A percentile compares a stretch with the other conserved stretches of the same genome.
These are phyloP conservation scores for Talaromyces sp. DNA, from an alignment of 2,329 filamentous ascomycete species.

Conservation along the genomic window DNA sequence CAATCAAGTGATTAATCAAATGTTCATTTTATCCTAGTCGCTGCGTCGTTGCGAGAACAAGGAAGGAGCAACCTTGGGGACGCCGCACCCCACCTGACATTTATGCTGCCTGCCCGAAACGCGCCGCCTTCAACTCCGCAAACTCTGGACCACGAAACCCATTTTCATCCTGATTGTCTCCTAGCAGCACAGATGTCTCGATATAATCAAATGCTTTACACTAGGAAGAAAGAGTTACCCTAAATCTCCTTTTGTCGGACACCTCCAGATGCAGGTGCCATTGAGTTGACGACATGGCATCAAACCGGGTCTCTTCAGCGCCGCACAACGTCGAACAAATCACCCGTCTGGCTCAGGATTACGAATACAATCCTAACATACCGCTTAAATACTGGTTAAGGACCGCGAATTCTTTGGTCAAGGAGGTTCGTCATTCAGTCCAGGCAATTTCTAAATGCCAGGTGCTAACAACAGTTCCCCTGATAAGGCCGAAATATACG, in stretches of 20 bases:
- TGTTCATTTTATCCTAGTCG: not conserved
- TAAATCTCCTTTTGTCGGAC: not conserved
- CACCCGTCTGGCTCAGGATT: constrained; percentile 69
- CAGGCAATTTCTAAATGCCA: not conserved
- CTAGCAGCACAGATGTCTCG: not conserved
- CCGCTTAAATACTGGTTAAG: constrained; percentile 78
- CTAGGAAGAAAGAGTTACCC: not conserved
- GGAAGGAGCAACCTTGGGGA: constrained; percentile 13
- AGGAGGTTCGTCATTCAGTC: constrained; percentile 63
- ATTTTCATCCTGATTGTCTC: not conserved
- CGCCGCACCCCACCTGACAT: constrained; percentile 13
- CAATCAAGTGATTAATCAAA: no score
- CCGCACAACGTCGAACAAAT: constrained; percentile 77
- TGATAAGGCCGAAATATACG: constrained; percentile 73
- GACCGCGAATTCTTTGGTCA: constrained; percentile 72
- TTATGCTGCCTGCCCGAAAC: constrained; percentile 9
- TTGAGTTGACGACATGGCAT: constrained; percentile 17
- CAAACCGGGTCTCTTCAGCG: constrained; percentile 33
- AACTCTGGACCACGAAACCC: not conserved
- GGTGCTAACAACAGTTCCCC: not conserved
- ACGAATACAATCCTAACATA: constrained; percentile 74
- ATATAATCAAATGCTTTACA: not conserved
- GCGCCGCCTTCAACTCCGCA: not conserved
- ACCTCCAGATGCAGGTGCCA: not conserved
- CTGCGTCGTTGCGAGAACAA: not conserved